Percentiles rank a stretch among this genome's conserved stretches.
Conservation (phyloP, 345 rosid species). For the Eucalyptus erythrocorys region DNA sequence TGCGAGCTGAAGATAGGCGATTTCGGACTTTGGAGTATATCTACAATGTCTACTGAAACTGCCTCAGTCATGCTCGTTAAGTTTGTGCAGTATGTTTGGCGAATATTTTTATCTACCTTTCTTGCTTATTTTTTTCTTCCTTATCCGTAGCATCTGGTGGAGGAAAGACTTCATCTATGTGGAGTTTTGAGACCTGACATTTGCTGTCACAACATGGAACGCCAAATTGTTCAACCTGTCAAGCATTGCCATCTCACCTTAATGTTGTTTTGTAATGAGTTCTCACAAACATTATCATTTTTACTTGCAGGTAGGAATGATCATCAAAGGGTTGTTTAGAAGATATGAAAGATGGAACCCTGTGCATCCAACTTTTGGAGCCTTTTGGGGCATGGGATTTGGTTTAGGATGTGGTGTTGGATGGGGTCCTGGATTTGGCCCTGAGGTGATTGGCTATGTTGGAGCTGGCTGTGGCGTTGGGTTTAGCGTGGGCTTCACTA, state of each 20-base stretch:
- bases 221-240: neutral
- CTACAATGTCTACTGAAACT: neutral
- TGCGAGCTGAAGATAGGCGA: neutral
- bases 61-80: neutral
- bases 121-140: neutral
- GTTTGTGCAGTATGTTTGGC: neutral
- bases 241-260: neutral
- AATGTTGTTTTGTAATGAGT: neutral
- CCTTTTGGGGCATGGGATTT: constrained; percentile 95
- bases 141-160: neutral
- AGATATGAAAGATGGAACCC: constrained; percentile 88
- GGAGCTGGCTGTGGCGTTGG: constrained; percentile 95
- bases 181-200: neutral
- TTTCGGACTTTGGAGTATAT: neutral
- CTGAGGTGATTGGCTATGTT: constrained; percentile 80
- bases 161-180: neutral
- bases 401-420: constrained; percentile 93
- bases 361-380: constrained; percentile 81
- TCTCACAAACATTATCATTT: neutral
- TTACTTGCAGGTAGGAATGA: constrained; percentile 37
- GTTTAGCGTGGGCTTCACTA: constrained; percentile 77
- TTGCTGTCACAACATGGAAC: neutral
- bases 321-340: constrained; percentile 69
- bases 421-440: constrained; percentile 98
- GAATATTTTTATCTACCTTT: neutral